Evolutionary conservation across 495 filamentous ascomycete genomes (phyloP), one percentile per base, ranked within the genome.

Genomic region (Xylaria flabelliformis): DNA sequence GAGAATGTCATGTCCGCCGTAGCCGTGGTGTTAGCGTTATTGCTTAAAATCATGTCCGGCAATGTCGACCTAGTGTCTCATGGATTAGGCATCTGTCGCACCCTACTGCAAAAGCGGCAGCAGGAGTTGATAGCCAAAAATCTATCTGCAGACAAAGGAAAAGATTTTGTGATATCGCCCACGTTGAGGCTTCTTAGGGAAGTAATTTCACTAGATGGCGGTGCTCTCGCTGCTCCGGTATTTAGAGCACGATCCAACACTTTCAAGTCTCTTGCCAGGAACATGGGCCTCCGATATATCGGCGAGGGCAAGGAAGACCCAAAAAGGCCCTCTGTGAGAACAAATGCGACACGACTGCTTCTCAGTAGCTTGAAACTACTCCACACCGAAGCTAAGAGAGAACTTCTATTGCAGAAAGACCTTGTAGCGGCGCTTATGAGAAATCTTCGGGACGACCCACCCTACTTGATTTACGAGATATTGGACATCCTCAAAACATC

Each of bases 131-230:
- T 97, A 42, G 88, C 90, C 44, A 88, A 90, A 68, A 92, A 91
- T 58, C 78, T 97, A 66, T 90, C 90, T 2, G 90, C 92, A 4
- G 87, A 88, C 3, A 93, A 91, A 77, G 83, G 86, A 3, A 97
- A 95, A 75, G 91, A 95, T 46, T 92, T 92, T 82, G 83, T 97
- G 51, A 94, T 98, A 71, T 94, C 92, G 3, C 93, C 94, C 0
- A 92, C 90, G 53, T 80, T 98, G 56, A 88, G 94, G 70, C 84
- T 98, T 59, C 85, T 98, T 61, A 91, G 89, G 26, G 94, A 98
- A 81, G 85, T 93, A 5, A 87, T 91, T 17, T 88, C 85, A 39
- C 94, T 95, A 74, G 93, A 97, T 81, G 94, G 94, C 8, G 94
- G 94, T 19, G 88, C 88, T 50, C 83, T 92, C 26, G 92, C 94